Conservation (phyloP, 371 early-diverging fungal species). For the Mucor velutinosus region DNA sequence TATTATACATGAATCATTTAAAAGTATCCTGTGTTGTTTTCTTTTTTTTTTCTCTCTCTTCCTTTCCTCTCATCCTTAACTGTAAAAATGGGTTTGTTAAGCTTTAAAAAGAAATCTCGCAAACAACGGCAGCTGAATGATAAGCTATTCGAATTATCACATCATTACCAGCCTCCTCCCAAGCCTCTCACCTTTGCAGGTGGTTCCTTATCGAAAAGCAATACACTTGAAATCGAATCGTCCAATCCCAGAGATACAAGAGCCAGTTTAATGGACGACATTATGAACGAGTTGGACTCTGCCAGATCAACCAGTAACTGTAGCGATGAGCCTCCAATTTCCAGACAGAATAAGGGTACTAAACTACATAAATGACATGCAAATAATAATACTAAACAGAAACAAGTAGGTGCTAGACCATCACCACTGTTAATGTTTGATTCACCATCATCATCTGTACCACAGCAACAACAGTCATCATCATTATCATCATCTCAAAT, state of each 20-base stretch:
- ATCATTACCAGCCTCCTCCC: not conserved
- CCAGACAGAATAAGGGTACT: not conserved
- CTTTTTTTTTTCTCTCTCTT: not conserved
- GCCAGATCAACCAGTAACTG: not conserved
- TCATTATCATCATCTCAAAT: not conserved
- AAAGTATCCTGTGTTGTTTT: not conserved
- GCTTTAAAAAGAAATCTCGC: slow-evolving; percentile 19
- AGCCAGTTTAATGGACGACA: slow-evolving; percentile 30
- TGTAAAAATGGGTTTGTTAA: slow-evolving; percentile 21
- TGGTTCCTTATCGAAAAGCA: not conserved
- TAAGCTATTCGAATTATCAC: not conserved
- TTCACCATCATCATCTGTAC: not conserved
- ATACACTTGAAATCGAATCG: not conserved
- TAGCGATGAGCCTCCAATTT: not conserved
- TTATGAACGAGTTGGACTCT: slow-evolving; percentile 26
- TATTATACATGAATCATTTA: not conserved
- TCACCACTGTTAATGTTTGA: slow-evolving; percentile 8
- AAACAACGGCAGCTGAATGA: slow-evolving; percentile 11
- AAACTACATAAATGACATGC: not conserved
- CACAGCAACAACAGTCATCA: not conserved
- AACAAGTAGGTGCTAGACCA: not conserved
- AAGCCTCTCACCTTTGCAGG: not conserved
- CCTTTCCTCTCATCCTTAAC: not conserved
- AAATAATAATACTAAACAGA: not conserved
- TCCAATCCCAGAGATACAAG: slow-evolving; percentile 1